These are phyloP conservation scores for Phoenix roebelenii DNA, from an alignment of 176 grass and related monocot species.

Conservation along the genomic window DNA sequence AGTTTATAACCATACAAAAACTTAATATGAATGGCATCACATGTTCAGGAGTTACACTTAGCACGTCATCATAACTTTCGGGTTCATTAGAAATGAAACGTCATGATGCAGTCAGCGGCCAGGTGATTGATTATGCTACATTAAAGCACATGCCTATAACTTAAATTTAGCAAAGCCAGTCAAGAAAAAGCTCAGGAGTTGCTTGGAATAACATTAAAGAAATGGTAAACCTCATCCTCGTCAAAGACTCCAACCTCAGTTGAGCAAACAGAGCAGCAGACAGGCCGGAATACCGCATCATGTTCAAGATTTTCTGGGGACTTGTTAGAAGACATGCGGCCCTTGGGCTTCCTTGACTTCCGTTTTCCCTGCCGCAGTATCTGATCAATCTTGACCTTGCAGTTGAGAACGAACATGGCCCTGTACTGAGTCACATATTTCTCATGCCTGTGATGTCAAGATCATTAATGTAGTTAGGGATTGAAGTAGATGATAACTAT, in stretches of 20 bases:
- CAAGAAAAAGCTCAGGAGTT: constrained; percentile 28
- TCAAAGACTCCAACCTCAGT: constrained; percentile 82
- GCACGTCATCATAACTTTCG: too few species aligned
- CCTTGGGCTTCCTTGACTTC: constrained; percentile 40
- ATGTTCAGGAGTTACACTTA: too few species aligned
- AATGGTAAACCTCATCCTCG: constrained; percentile 89
- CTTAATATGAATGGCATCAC: too few species aligned
- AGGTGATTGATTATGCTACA: too few species aligned
- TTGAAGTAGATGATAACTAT: too few species aligned
- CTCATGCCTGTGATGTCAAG: constrained; percentile 52
- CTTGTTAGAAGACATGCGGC: constrained; percentile 16
- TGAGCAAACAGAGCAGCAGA: constrained; percentile 79
- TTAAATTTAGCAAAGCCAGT: neutral
- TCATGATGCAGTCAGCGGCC: too few species aligned
- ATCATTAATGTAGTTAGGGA: neutral
- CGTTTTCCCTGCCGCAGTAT: constrained; percentile 52
- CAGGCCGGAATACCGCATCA: constrained; percentile 39
- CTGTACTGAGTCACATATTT: constrained; percentile 83
- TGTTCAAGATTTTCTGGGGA: constrained; percentile 22
- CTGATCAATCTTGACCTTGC: constrained; percentile 69
- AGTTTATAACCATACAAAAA: too few species aligned
- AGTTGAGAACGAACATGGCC: constrained; percentile 83
- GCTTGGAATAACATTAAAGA: constrained; percentile 94
- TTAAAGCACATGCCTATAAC: too few species aligned
- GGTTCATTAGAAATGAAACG: too few species aligned